Percentiles rank a stretch among this genome's conserved stretches.
Evolutionary conservation across 768 basidiomycete genomes (phyloP).

Genomic region (Mycena sanguinolenta): DNA sequence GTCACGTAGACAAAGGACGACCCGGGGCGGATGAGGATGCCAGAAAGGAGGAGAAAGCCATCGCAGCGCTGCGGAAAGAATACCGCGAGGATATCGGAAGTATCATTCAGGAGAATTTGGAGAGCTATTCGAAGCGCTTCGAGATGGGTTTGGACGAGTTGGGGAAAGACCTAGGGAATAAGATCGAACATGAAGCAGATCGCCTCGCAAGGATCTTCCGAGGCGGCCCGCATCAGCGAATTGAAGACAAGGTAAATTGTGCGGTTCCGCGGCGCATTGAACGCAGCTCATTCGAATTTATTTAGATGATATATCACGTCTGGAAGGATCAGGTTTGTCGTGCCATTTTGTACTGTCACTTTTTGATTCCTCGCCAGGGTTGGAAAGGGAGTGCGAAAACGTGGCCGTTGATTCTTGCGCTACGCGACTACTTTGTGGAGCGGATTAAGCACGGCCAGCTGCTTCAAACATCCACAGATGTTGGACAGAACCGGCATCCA

Average conservation of each 20-base stretch:
- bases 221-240: slow-evolving; percentile 42
- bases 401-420: slow-evolving; percentile 11
- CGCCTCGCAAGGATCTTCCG: slow-evolving; percentile 37
- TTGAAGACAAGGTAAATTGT: slow-evolving; percentile 39
- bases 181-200: slow-evolving; percentile 35
- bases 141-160: slow-evolving; percentile 40
- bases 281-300: not conserved
- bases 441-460: slow-evolving; percentile 20
- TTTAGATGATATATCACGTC: slow-evolving; percentile 39
- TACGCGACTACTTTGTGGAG: slow-evolving; percentile 29
- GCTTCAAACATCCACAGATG: slow-evolving; percentile 23
- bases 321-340: slow-evolving; percentile 33
- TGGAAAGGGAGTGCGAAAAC: slow-evolving; percentile 29
- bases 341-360: not conserved
- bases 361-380: not conserved
- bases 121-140: slow-evolving; percentile 24
- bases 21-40: not conserved
- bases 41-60: slow-evolving; percentile 19
- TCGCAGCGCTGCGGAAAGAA: slow-evolving; percentile 33
- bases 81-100: slow-evolving; percentile 34
- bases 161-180: slow-evolving; percentile 39
- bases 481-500: not conserved
- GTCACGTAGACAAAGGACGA: not conserved
- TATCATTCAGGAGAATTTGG: slow-evolving; percentile 7
- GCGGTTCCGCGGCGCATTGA: not conserved